Conservation (phyloP, 345 rosid genomes). For the Gynandropsis gynandra region DNA sequence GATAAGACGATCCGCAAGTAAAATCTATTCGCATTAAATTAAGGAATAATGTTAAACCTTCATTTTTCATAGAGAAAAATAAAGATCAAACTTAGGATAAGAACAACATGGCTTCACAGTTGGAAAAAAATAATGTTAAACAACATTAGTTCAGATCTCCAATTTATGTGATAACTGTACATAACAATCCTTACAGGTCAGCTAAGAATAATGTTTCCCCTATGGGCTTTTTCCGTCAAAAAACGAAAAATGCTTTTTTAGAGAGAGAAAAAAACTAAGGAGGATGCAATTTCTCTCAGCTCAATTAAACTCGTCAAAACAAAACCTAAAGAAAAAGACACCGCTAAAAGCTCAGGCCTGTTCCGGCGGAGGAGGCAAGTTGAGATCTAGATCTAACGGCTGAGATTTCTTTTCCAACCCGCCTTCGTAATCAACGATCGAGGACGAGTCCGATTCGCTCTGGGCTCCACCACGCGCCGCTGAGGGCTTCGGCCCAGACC, state of each 20-base stretch:
- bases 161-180: no score
- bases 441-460: constrained; percentile 64
- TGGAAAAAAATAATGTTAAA: constrained; percentile 28
- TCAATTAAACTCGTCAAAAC: no score
- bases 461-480: constrained; percentile 26
- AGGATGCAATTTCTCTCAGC: constrained; percentile 18
- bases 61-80: neutral
- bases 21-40: no score
- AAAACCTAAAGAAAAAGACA: constrained; percentile 19
- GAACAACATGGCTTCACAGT: constrained; percentile 30
- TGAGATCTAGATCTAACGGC: constrained; percentile 59
- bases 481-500: constrained; percentile 11
- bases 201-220: constrained; percentile 20
- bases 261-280: neutral
- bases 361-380: constrained; percentile 54
- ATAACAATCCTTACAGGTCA: constrained; percentile 30
- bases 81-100: neutral
- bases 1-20: no score
- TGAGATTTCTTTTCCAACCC: constrained; percentile 25
- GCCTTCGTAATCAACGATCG: constrained; percentile 47
- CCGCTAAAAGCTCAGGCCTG: constrained; percentile 34
- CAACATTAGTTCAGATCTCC: no score
- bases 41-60: neutral
- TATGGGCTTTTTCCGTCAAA: constrained; percentile 10
- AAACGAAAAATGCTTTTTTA: constrained; percentile 18